Conservation (phyloP, 1,139 yeast genomes). For the Geotrichum carabidarum region DNA sequence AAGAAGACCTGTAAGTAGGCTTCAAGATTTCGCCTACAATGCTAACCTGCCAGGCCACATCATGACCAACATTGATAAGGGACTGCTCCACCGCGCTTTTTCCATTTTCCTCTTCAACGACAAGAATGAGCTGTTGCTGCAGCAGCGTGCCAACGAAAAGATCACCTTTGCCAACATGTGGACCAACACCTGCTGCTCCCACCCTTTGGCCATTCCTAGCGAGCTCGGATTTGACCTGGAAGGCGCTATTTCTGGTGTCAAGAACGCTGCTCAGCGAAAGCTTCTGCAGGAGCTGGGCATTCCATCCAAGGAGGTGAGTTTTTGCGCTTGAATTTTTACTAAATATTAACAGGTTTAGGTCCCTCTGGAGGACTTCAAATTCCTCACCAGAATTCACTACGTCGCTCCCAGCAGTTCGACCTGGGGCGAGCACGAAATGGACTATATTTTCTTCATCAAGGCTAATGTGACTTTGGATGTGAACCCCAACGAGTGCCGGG, state of each 20-base stretch:
- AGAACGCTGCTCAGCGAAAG: conserved; percentile 86
- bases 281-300: conserved; percentile 91
- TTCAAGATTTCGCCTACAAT: not conserved
- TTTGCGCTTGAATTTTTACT: conserved; percentile 2
- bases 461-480: conserved; percentile 53
- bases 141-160: conserved; percentile 92
- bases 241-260: conserved; percentile 70
- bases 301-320: conserved; percentile 45
- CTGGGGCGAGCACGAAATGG: conserved; percentile 99
- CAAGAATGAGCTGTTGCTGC: conserved; percentile 70
- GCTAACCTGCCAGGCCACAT: conserved; percentile 47
- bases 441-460: conserved; percentile 78
- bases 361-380: conserved; percentile 68
- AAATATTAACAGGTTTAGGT: conserved; percentile 21
- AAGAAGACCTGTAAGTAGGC: conserved; percentile 61
- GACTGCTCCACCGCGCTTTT: conserved; percentile 90
- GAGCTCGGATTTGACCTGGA: conserved; percentile 67
- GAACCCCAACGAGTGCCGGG: conserved; percentile 74
- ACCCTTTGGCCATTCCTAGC: conserved; percentile 77
- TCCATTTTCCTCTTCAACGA: conserved; percentile 86
- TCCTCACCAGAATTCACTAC: conserved; percentile 90
- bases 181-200: conserved; percentile 99
- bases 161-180: conserved; percentile 94
- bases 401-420: conserved; percentile 76
- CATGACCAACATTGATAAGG: conserved; percentile 78